Evolutionary conservation across 1,139 yeast genomes (phyloP).

Genomic region (Zygotorulaspora mrakii): DNA sequence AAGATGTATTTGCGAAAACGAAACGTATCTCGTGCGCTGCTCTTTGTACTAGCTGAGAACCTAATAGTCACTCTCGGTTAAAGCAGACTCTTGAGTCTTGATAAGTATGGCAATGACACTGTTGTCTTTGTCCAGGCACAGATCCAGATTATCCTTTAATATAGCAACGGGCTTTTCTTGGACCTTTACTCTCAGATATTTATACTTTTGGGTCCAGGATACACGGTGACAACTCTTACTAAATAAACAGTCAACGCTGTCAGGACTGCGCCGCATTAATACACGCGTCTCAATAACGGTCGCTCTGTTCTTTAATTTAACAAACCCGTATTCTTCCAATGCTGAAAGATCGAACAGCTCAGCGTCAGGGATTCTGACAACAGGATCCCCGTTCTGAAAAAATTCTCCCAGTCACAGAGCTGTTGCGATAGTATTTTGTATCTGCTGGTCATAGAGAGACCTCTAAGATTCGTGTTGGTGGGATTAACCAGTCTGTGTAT

Average conservation of each 20-base stretch:
- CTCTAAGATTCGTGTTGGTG: not conserved
- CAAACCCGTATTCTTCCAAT: not conserved
- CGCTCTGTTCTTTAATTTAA: not conserved
- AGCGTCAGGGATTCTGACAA: not conserved
- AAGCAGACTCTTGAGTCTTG: slow-evolving; percentile 1
- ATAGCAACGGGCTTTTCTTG: too few relatives aligned
- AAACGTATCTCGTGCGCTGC: slow-evolving; percentile 1
- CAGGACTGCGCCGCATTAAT: not conserved
- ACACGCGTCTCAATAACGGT: not conserved
- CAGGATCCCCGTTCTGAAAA: not conserved
- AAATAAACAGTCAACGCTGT: not conserved
- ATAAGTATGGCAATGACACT: slow-evolving; percentile 1
- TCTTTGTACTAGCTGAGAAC: not conserved
- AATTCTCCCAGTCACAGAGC: not conserved
- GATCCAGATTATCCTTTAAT: too few relatives aligned
- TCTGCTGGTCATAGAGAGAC: not conserved
- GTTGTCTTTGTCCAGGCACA: too few relatives aligned
- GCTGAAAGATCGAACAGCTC: not conserved
- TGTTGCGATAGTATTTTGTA: not conserved
- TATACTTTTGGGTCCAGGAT: too few relatives aligned
- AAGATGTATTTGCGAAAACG: slow-evolving; percentile 1
- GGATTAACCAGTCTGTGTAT: not conserved
- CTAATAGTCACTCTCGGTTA: slow-evolving; percentile 1
- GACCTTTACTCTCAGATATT: too few relatives aligned
- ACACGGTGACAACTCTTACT: not conserved